Evolutionary conservation across 805 yeast species (phyloP).

Genomic region (Grigorovia yakushimaensis): DNA sequence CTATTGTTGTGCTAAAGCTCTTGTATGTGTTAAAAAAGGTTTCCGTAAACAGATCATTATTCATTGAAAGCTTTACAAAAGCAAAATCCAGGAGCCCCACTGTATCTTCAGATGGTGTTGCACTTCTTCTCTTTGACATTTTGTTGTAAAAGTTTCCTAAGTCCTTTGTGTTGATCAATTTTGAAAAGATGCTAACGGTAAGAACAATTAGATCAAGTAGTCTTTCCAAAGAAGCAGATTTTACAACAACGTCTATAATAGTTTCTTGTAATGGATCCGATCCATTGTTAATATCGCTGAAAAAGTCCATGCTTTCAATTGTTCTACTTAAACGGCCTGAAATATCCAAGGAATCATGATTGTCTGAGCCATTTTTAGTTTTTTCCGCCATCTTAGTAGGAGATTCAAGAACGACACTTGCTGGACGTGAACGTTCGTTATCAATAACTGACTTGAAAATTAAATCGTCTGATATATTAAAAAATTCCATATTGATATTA

Average conservation of each 20-base stretch:
- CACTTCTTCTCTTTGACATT: constrained; percentile 20
- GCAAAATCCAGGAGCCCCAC: constrained; percentile 31
- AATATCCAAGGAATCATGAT: constrained; percentile 19
- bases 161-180: constrained; percentile 34
- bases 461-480: constrained; percentile 45
- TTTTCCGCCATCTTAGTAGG: constrained; percentile 33
- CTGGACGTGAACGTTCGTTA: constrained; percentile 32
- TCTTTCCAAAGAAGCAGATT: constrained; percentile 65
- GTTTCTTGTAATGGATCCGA: constrained; percentile 30
- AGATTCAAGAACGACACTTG: constrained; percentile 40
- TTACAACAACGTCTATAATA: constrained; percentile 40
- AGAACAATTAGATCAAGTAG: constrained; percentile 70
- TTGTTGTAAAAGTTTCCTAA: constrained; percentile 27
- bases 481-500: constrained; percentile 48
- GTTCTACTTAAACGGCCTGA: constrained; percentile 17
- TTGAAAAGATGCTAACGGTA: constrained; percentile 53
- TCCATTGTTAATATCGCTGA: constrained; percentile 22
- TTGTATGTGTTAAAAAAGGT: constrained; percentile 64
- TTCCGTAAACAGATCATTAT: constrained; percentile 52
- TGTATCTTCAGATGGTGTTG: constrained; percentile 2
- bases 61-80: constrained; percentile 43
- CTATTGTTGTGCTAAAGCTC: constrained; percentile 50
- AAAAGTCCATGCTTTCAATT: constrained; percentile 24
- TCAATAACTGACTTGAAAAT: constrained; percentile 45
- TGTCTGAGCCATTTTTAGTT: constrained; percentile 1